Base-by-base conservation (phyloP, 139 green algal species). In the Eudorina sp. region DNA sequence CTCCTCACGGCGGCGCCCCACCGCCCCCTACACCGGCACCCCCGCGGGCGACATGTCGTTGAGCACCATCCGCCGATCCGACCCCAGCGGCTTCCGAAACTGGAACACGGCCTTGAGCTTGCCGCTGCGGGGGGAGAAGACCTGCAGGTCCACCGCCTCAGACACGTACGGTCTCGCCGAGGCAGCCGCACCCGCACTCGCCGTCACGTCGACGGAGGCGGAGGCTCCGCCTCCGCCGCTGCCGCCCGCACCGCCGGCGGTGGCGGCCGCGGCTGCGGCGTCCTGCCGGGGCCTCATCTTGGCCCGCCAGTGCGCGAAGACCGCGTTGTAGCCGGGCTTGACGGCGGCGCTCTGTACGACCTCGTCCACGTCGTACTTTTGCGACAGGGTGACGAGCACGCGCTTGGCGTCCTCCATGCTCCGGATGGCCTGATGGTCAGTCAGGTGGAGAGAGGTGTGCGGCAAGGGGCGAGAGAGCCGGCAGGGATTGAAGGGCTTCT, bases 291-390 rank as follows among this genome's bases (percentile, higher is more conserved):
- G 79, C n/a, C 36, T 86, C 16, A 77, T 18, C 29, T 5, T 51
- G 41, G 80, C 80, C 16, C n/a, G 40, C 80, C 80, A 86, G 80
- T 86, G 80, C 40, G 36, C 29, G 62, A 86, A 86, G 4, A 86
- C 80, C 27, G 80, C 80, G 41, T 86, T 86, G 60, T 31, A 86
- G 6, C 80, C 80, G 60, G 80, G 80, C 43, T 60, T 64, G 29
- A 31, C 80, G 40, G 80, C 80, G 11, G 34, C 7, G 41, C 23
- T 60, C 40, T 86, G 80, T 36, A 86, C 60, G 60, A 53, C 43
- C 41, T 86, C 80, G 40, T 62, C 43, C 11, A 86, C 34, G 41
- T 86, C 80, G 80, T 86, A 86, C 60, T 62, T 60, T 16, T 76
- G 60, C 16, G 60, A 43, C 80, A 86, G 76, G 58, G 41, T 0